Conservation (phyloP, 148 eudicot species). For the Beta vulgaris region DNA sequence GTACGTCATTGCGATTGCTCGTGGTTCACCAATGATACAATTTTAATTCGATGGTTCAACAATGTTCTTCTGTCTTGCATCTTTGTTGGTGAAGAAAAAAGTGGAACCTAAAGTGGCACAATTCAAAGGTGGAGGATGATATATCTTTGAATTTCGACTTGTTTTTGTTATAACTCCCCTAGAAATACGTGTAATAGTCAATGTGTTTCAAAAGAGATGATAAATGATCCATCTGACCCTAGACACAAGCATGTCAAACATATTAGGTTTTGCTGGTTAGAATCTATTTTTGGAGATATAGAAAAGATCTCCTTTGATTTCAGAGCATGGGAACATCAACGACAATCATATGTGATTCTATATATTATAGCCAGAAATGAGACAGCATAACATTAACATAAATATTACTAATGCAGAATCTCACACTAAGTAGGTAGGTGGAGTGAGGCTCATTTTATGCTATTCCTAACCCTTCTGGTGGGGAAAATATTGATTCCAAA, state of each 20-base stretch:
- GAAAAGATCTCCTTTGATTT: too few relatives aligned
- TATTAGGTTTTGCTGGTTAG: neutral
- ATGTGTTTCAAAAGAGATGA: neutral
- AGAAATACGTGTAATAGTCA: too few relatives aligned
- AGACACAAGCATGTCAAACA: neutral
- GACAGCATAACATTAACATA: neutral
- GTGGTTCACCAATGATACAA: neutral
- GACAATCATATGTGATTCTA: too few relatives aligned
- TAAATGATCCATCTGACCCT: neutral
- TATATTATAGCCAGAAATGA: neutral
- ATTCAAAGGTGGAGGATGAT: too few relatives aligned
- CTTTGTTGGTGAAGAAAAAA: neutral
- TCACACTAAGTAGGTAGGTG: too few relatives aligned
- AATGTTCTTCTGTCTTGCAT: neutral
- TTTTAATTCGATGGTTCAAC: neutral
- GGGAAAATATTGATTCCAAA: neutral
- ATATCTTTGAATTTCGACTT: too few relatives aligned
- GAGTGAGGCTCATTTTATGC: neutral
- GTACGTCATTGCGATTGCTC: too few relatives aligned
- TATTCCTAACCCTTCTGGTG: neutral
- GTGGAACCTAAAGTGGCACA: neutral
- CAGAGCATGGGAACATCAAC: neutral
- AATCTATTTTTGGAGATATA: too few relatives aligned
- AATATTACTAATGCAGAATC: too few relatives aligned
- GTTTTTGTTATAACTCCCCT: neutral